Conservation (phyloP, 148 eudicot genomes). For the Hydrangea macrophylla region DNA sequence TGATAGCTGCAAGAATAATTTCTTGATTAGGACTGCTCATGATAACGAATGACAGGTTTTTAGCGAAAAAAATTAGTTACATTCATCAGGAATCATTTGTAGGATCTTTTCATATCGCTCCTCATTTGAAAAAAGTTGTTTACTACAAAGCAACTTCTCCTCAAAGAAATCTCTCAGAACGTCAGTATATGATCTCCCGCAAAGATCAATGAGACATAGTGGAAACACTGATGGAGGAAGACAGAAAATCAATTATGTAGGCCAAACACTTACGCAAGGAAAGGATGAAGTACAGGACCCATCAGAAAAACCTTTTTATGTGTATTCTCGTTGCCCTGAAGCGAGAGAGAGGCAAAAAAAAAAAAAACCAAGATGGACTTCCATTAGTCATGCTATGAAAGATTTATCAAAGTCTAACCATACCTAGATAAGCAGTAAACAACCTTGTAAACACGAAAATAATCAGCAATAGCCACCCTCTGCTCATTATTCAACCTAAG, state of each 20-base stretch:
- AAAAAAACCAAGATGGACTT: neutral
- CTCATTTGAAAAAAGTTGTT: constrained; percentile 61
- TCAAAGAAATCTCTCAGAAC: constrained; percentile 60
- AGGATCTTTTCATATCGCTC: constrained; percentile 80
- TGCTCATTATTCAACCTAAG: constrained; percentile 78
- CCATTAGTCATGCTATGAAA: neutral
- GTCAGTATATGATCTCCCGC: constrained; percentile 86
- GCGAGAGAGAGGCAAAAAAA: constrained; percentile 13
- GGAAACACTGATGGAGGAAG: neutral
- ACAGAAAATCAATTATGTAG: neutral
- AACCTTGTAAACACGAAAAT: constrained; percentile 80
- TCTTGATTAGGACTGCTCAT: neutral
- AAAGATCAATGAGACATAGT: constrained; percentile 13
- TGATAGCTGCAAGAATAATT: constrained; percentile 48
- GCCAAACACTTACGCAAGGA: constrained; percentile 55
- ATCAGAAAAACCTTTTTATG: constrained; percentile 56
- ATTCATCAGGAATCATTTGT: constrained; percentile 89
- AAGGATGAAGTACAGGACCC: constrained; percentile 69
- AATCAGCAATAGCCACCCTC: constrained; percentile 74
- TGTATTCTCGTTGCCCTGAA: constrained; percentile 83
- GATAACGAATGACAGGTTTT: too few relatives aligned
- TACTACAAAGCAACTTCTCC: constrained; percentile 49
- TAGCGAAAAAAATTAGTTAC: too few relatives aligned
- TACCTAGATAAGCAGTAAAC: neutral
- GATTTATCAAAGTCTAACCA: neutral